Base-by-base conservation (phyloP, 345 rosid species). In the Hypericum androsaemum region DNA sequence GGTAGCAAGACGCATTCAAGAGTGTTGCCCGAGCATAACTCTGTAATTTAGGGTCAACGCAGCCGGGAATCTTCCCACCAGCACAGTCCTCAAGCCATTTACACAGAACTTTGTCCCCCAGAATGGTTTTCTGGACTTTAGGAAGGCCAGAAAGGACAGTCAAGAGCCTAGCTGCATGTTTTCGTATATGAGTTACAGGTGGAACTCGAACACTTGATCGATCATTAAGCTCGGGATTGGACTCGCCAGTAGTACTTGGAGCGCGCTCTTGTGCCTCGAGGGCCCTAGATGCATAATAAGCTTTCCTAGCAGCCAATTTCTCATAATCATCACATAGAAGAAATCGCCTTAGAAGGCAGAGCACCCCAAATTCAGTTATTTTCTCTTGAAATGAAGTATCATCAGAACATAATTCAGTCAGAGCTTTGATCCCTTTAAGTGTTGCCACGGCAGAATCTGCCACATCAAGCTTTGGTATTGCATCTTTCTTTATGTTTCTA, bases 61-160 rank as follows among this genome's bases (percentile, higher is more conserved):
- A 83, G 58, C 95, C 79, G 14, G 83, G 69, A 55, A 80, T 74
- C 57, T 69, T 75, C 62, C 92, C 89, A 52, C 67, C 62, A 47
- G 98, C 94, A 83, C 98, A 88, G 64, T 80, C 96, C 55, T 85
- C 94, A 68, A 92, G 96, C 98, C 98, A 92, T 51, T 67, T 71
- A 71, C 79, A 85, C 88, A 82, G 83, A 54, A 68, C 61, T 68
- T 80, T 72, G 71, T 92, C 98, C 7, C 73, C 76, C 50, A 66
- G 50, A 65, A 92, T 78, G 66, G 56, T 63, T 65, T 92, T 77
- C 80, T 75, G 87, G 39, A 80, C 88, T 63, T 81, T 50, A 1
- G 89, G 98, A 57, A 85, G 89, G 44, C 74, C 68, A 5, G 98
- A 92, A 65, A 92, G 89, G 71, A 81, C 71, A 56, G 80, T 81